These are phyloP conservation scores for Ehretia macrophylla DNA, from an alignment of 257 asterid species.

Conservation along the genomic window DNA sequence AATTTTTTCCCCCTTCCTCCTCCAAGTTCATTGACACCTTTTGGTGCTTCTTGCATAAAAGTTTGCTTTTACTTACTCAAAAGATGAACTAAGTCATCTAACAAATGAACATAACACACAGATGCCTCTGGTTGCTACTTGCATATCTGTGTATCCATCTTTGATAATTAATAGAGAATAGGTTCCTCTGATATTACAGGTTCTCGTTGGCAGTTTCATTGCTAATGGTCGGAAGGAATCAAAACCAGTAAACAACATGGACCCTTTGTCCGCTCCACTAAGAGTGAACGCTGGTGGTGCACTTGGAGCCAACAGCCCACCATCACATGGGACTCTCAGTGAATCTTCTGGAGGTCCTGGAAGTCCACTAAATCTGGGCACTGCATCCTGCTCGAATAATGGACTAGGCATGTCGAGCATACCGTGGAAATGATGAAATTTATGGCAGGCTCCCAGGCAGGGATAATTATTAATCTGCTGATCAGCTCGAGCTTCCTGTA, in stretches of 20 bases:
- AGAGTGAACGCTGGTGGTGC: constrained; percentile 28
- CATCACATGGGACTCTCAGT: constrained; percentile 44
- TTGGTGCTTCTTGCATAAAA: too few species aligned
- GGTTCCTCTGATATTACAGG: constrained; percentile 17
- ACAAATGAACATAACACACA: too few species aligned
- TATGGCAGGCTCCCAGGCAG: too few species aligned
- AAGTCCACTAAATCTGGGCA: constrained; percentile 42
- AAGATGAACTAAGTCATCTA: too few species aligned
- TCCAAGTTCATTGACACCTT: too few species aligned
- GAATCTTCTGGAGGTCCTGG: constrained; percentile 51
- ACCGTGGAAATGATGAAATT: constrained; percentile 37
- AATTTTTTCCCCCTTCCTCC: too few species aligned
- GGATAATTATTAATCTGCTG: too few species aligned
- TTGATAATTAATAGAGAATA: background rate
- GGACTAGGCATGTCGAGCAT: constrained; percentile 21
- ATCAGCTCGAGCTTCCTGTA: too few species aligned
- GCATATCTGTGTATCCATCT: background rate
- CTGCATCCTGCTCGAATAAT: constrained; percentile 35
- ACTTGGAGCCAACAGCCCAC: constrained; percentile 42
- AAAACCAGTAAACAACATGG: constrained; percentile 26
- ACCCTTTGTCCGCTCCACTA: constrained; percentile 31
- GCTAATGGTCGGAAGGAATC: constrained; percentile 36
- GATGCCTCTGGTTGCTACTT: background rate
- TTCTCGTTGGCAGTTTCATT: constrained; percentile 48
- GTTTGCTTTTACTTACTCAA: too few species aligned